Evolutionary conservation across 2,329 filamentous ascomycete species (phyloP).

Genomic region (Penicillium sp.): DNA sequence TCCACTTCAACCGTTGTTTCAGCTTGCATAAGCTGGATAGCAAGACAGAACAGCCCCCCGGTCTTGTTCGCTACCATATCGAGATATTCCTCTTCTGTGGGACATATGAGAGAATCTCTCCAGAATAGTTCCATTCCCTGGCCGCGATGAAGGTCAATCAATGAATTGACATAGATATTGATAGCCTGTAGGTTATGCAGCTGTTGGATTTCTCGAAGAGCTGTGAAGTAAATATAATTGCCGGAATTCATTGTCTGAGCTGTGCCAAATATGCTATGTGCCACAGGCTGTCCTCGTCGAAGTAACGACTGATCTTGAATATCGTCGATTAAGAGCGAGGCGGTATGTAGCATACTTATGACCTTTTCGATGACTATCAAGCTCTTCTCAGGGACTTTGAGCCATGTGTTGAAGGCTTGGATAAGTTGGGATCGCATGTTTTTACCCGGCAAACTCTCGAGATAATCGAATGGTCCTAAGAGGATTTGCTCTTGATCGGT

Average conservation of each 20-base stretch:
- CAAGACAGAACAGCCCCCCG: conserved; percentile 21
- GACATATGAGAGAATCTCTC: conserved; percentile 17
- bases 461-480: conserved; percentile 27
- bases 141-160: conserved; percentile 37
- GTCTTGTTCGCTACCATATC: conserved; percentile 25
- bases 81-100: conserved; percentile 22
- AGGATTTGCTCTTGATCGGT: conserved; percentile 5
- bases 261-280: conserved; percentile 42
- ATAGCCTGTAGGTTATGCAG: conserved; percentile 29
- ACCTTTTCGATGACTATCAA: conserved; percentile 32
- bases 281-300: conserved; percentile 39
- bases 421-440: conserved; percentile 35
- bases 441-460: conserved; percentile 34
- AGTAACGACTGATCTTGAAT: conserved; percentile 42
- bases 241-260: conserved; percentile 47
- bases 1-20: conserved; percentile 12
- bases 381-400: conserved; percentile 28
- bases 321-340: conserved; percentile 43
- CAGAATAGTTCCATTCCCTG: conserved; percentile 23
- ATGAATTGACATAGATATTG: conserved; percentile 26
- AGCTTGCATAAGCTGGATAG: conserved; percentile 17
- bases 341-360: conserved; percentile 36
- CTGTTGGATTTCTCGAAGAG: conserved; percentile 29
- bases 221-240: conserved; percentile 41
- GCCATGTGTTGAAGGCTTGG: conserved; percentile 36